phyloP scores from a whole-genome alignment of 2,329 filamentous ascomycete genomes.

The Stromatinia cepivora region DNA sequence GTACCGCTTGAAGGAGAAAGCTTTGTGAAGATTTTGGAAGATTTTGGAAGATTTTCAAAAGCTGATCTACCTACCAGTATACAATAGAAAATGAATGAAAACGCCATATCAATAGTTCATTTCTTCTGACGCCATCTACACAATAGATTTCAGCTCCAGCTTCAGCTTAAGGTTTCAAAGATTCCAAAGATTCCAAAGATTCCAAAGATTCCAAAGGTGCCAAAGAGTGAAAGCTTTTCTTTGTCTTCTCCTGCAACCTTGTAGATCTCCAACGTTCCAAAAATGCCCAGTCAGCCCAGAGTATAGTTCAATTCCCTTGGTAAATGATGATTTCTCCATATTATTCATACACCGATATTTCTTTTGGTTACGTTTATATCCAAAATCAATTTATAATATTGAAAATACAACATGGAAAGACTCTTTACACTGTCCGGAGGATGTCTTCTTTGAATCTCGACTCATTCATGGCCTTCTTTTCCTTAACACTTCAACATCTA shows the following conservation, averaged over 20 bases:
- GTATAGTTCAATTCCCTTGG: not conserved
- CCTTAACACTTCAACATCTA: not conserved
- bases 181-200: not conserved
- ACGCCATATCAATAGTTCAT: constrained; percentile 1
- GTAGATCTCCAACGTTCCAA: not conserved
- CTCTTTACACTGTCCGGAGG: not conserved
- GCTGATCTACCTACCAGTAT: not conserved
- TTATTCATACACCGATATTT: constrained; percentile 12
- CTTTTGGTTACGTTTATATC: constrained; percentile 5
- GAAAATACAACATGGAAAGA: not conserved
- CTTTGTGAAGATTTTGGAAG: not conserved
- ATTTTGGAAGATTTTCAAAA: not conserved
- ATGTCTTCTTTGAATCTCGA: not conserved
- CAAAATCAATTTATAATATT: not conserved
- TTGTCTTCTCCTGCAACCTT: not conserved
- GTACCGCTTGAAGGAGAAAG: not conserved
- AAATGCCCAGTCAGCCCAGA: not conserved
- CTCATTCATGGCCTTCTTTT: not conserved
- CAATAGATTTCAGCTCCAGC: not conserved
- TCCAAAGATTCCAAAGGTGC: not conserved
- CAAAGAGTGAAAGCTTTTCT: constrained; percentile 4
- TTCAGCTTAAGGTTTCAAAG: too few relatives aligned
- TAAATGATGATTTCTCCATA: constrained; percentile 8
- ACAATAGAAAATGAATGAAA: not conserved
- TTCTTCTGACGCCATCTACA: not conserved